Base-by-base conservation (phyloP, 768 basidiomycete genomes). In the Kwoniella heveanensis region DNA sequence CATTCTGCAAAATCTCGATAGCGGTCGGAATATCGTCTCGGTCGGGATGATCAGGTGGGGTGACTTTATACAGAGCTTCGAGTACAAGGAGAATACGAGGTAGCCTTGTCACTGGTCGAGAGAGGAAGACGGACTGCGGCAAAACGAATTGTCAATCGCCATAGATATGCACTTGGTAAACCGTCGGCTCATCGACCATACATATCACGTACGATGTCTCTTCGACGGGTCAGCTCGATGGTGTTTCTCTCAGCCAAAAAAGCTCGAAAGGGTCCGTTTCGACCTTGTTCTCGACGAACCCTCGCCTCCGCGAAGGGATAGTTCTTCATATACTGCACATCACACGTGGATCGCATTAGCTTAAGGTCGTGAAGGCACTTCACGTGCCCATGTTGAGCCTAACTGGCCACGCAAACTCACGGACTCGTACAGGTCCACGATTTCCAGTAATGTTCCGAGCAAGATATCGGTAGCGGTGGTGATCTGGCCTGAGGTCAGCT, bases 101-200 rank as follows among this genome's bases (percentile, higher is more conserved):
- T 25, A 95, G 85, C n/a, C 91, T 88, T 3, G 91, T 92, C 29
- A 93, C 88, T 0, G 92, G 91, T 4, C 92, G 85, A 13, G 90
- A 90, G 25, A 94, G 83, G 71, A 95, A 89, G 1, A 69, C 71
- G 1, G 73, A 73, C 75, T 77, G 89, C 88, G 85, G 49, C 5
- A 32, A 32, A n/a, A n/a, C n/a, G n/a, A n/a, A n/a, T n/a, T n/a
- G n/a, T n/a, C n/a, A n/a, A n/a, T n/a, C n/a, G n/a, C n/a, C n/a
- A n/a, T n/a, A n/a, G n/a, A n/a, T n/a, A n/a, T n/a, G n/a, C n/a
- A n/a, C n/a, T n/a, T n/a, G n/a, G n/a, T n/a, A n/a, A n/a, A n/a
- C n/a, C n/a, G n/a, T n/a, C 32, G 32, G 32, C 22, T 56, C 32
- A 22, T 22, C 7, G 46, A 5, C 8, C 46, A 19, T 47, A n/a